Base-by-base conservation (phyloP, 1,284 basidiomycete genomes). In the Ustilago vetiveriae region DNA sequence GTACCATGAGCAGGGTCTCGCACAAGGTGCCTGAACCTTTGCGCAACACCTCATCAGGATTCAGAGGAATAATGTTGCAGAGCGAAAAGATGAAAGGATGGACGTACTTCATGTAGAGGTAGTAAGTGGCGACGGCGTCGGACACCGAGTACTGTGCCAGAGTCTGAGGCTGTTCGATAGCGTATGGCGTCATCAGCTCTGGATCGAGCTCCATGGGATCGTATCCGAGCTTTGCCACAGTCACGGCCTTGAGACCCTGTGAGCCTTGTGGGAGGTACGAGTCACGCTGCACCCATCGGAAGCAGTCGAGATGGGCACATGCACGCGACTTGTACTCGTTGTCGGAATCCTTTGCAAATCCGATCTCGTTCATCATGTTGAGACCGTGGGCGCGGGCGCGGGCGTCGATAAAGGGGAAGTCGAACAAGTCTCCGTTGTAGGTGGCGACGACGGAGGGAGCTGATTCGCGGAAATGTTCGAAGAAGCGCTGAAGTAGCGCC, bases 61-160 rank as follows among this genome's bases (percentile, higher is more conserved):
- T 91, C 55, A 99, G 87, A 16, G 96, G 96, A 76, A 99, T 98
- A 82, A 98, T 98, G 86, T 97, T 98, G 85, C 96, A 98, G 30
- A 99, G 85, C 23, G 95, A 98, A 85, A 99, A 99, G 78, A 98
- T 94, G 87, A 99, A 99, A 0, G 96, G 96, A 80, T 98, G 94
- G 11, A 99, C 94, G 81, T 99, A 98, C 92, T 98, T 99, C 96
- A 98, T 98, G 85, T 99, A 98, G 41, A 99, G 87, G 82, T 98
- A 98, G 83, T 99, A 98, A 1, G 96, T 98, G 21, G 96, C 96
- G 5, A 98, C 96, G 1, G 96, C 96, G 86, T 99, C 96, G 82
- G 96, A 99, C 24, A 99, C 96, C 74, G 96, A 98, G 83, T 99
- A 99, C 79, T 95, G 92, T 0, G 96, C 95, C 11, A 99, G 88